Base-by-base conservation (phyloP, 805 yeast genomes). In the Saturnispora sanitii region DNA sequence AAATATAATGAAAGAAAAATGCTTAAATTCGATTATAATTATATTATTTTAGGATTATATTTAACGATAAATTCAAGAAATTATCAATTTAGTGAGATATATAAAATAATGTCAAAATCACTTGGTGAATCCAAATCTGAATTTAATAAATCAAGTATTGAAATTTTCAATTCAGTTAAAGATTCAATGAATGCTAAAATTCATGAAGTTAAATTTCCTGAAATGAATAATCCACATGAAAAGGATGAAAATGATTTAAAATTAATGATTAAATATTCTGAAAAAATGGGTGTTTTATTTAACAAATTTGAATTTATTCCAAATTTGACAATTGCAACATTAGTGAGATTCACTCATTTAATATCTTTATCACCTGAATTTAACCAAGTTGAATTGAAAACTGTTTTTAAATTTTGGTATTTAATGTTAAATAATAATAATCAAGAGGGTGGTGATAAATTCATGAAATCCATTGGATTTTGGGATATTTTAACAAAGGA, bases 381-480 rank as follows among this genome's bases (percentile, higher is more conserved):
- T 20, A 28, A 33, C n/a, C 33, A 33, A 21, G 33, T 39, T 17
- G 19, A 9, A 15, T 22, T 39, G 4, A 29, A 21, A n/a, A 35
- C 27, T n/a, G 4, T 40, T 6, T 11, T 40, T 16, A 32, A 36
- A n/a, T 15, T 29, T 28, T 40, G 42, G 42, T 40, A 34, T 28
- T 29, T 29, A 9, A 16, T 40, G 20, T 18, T 40, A 20, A 28
- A 34, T 29, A 28, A 30, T 4, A 30, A 30, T 13, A 25, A 18
- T n/a, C 12, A 27, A 2, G 36, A 39, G 28, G 6, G 7, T 20
- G 13, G 13, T 6, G 29, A 32, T 18, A 8, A 32, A 32, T 15
- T 9, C 7, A 15, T 46, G 17, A 23, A n/a, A 2, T 20, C 30
- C 2, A 12, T 41, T n/a, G 49, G 44, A 33, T 42, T 42, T 29